Base-by-base conservation (phyloP, 1,284 basidiomycete species). In the Boletus hoseneyae region DNA sequence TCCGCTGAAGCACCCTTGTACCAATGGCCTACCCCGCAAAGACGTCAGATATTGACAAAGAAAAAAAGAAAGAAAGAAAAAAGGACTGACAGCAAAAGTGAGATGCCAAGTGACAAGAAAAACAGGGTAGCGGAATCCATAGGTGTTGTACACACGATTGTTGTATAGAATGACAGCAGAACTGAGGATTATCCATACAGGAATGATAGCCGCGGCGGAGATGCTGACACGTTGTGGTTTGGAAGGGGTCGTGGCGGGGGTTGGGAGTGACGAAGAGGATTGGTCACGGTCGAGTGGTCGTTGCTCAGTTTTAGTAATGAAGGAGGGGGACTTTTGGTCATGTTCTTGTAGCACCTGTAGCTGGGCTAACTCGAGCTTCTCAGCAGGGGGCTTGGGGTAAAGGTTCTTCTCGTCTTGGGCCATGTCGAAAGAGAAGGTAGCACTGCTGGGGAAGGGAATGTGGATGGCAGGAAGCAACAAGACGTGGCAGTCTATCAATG, bases 91-190 rank as follows among this genome's bases (percentile, higher is more conserved):
- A 21, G 93, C 88, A 64, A 95, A 93, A 32, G 80, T 75, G 35
- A 93, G 76, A 70, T 93, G 91, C 80, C 80, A 93, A 50, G 92
- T 94, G 50, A 93, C 91, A 47, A 90, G 79, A 71, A 93, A 93
- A 58, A 93, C 87, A 36, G 92, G 92, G 73, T 75, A 96, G 59
- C 80, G 80, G 77, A 96, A 96, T 56, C 85, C 70, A 61, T 92
- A 80, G 47, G 78, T 80, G 67, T 87, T 86, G 74, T 93, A 94
- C 66, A 97, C 73, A 66, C 90, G 89, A 71, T 94, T 95, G 81
- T 98, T 98, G 83, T 97, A 97, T 50, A 97, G 85, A 73, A 98
- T 98, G 65, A 98, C 95, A 10, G 83, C 72, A 36, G 92, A 92
- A 54, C 86, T 90, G 61, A 97, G 87, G 13, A 83, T 73, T 67